Base-by-base conservation (phyloP, 2,329 filamentous ascomycete species). In the Colletotrichum neosansevieriae region DNA sequence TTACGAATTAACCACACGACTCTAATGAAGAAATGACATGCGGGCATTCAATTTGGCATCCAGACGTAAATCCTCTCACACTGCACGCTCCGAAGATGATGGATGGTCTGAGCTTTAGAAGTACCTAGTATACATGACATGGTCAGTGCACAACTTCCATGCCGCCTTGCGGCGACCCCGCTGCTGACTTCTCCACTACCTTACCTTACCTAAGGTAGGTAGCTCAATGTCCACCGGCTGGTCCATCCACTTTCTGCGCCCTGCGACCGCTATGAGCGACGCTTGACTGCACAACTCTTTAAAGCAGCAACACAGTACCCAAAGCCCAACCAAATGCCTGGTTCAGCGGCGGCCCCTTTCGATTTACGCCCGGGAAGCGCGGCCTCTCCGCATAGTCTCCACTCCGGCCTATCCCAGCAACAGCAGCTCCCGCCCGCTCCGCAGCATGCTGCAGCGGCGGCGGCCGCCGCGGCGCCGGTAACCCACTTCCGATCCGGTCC, bases 381-480 rank as follows among this genome's bases (percentile, higher is more conserved):
- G 61, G 45, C 44, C 62, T 57, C 63, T 53, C 32, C 66, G 53
- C 56, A 62, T n/a, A 10, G 64, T 65, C 47, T 36, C 62, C 47
- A 63, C 51, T 40, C 57, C 40, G n/a, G 73, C 72, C 40, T 72
- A 73, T 68, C 73, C 68, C 71, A 72, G 58, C 72, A 73, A 45
- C 69, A 68, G 47, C 68, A 71, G 66, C 72, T 69, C 49, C 57
- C 64, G 47, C 59, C 62, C 19, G 58, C 36, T 21, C 51, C 61
- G 60, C 49, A 54, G 11, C 49, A 54, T 34, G 5, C 9, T 38
- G 34, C 21, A 21, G 21, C 21, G 21, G 21, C 21, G 21, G 21
- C 9, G 2, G 50, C 49, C 24, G 38, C 49, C 0, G 50, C 49
- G n/a, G 29, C 49, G 21, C 32, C 56, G 24, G 49, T 50, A 51